phyloP scores from a whole-genome alignment of 2,329 filamentous ascomycete genomes.

The Ascochyta fabae region DNA sequence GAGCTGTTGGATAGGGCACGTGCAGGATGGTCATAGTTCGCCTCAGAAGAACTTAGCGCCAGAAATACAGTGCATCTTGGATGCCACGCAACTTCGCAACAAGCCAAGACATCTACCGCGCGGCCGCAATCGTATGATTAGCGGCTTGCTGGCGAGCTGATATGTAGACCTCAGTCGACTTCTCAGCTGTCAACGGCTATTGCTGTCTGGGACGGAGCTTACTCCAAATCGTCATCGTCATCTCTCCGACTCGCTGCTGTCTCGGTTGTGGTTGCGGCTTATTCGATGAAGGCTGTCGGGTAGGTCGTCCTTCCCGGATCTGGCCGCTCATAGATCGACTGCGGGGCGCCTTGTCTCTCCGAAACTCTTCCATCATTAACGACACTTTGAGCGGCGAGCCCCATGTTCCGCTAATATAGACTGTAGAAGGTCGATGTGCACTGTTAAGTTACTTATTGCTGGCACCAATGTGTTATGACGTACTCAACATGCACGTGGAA shows the following conservation, averaged over 20 bases:
- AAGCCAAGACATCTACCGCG: background rate
- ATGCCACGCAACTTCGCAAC: background rate
- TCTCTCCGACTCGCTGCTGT: background rate
- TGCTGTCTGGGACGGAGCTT: background rate
- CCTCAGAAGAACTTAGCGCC: background rate
- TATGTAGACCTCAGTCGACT: background rate
- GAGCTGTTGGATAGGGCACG: background rate
- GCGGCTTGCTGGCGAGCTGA: background rate
- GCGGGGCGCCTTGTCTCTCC: background rate
- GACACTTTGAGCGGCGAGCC: background rate
- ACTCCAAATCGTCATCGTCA: background rate
- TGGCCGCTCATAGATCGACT: background rate
- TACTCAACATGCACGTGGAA: background rate
- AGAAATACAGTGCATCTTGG: background rate
- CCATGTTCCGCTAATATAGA: background rate
- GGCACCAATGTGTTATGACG: background rate
- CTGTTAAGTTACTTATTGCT: background rate
- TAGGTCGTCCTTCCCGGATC: background rate
- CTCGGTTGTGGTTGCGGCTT: background rate
- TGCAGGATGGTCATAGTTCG: background rate
- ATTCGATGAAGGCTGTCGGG: conserved; percentile 8
- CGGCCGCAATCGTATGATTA: background rate
- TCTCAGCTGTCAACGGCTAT: background rate
- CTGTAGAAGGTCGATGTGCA: background rate
- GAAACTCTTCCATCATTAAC: background rate